Conservation (phyloP, 2,329 filamentous ascomycete species). For the Ophidiomyces ophidiicola region DNA sequence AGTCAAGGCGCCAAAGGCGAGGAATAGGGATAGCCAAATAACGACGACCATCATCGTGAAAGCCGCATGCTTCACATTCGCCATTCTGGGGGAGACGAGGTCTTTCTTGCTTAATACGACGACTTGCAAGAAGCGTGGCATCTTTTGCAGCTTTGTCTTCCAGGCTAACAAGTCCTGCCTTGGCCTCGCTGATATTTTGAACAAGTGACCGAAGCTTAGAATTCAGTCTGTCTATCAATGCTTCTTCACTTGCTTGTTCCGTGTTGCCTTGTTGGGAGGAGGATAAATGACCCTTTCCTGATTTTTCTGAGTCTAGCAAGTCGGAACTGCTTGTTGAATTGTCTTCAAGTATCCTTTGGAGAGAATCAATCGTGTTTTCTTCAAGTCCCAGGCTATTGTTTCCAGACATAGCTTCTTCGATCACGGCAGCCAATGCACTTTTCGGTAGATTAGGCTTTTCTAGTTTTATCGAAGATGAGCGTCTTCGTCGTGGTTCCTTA, state of each 20-base stretch:
- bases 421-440: conserved; percentile 32
- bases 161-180: conserved; percentile 29
- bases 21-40: conserved; percentile 27
- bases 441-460: conserved; percentile 31
- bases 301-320: conserved; percentile 14
- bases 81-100: conserved; percentile 13
- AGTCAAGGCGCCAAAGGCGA: conserved; percentile 26
- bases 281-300: background rate
- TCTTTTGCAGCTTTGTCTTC: conserved; percentile 28
- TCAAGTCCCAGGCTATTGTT: conserved; percentile 30
- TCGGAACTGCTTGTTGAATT: conserved; percentile 19
- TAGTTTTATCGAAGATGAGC: conserved; percentile 17
- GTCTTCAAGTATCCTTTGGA: conserved; percentile 32
- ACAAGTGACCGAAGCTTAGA: conserved; percentile 31
- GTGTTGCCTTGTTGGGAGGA: background rate
- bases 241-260: conserved; percentile 16
- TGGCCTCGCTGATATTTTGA: conserved; percentile 32
- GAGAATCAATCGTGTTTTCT: conserved; percentile 36
- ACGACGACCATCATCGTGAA: conserved; percentile 20
- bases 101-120: conserved; percentile 9
- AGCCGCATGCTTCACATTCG: conserved; percentile 19
- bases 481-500: conserved; percentile 14
- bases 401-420: conserved; percentile 30
- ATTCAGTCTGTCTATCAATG: conserved; percentile 28
- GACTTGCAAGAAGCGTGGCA: conserved; percentile 13